phyloP scores from a whole-genome alignment of 257 asterid species.

The Solanum rostratum region DNA sequence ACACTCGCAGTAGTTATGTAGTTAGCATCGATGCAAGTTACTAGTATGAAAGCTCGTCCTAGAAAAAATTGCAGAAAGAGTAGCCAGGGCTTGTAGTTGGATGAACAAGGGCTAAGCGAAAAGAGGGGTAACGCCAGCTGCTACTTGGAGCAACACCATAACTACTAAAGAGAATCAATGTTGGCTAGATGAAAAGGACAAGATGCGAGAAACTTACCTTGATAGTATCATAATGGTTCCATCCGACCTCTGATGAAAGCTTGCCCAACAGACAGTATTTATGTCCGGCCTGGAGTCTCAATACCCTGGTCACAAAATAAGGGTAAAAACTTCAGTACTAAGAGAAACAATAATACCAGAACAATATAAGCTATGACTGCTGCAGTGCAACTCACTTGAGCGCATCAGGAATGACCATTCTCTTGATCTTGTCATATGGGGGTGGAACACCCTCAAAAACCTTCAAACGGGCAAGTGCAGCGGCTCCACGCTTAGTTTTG shows the following conservation, averaged over 20 bases:
- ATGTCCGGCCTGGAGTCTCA: neutral
- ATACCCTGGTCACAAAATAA: neutral
- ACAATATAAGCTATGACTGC: neutral
- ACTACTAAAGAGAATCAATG: neutral
- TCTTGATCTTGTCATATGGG: constrained; percentile 47
- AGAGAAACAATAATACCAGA: neutral
- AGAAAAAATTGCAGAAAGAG: neutral
- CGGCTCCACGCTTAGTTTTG: constrained; percentile 53
- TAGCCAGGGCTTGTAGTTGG: neutral
- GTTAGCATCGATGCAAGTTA: neutral
- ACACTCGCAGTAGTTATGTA: neutral
- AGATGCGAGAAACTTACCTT: neutral
- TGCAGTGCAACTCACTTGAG: constrained; percentile 27
- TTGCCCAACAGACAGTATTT: neutral
- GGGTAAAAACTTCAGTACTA: neutral
- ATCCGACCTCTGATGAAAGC: constrained; percentile 3
- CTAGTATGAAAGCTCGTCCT: neutral
- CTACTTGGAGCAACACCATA: neutral
- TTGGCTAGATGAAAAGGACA: neutral
- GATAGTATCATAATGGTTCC: neutral
- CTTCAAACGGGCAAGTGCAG: constrained; percentile 56
- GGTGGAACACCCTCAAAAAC: constrained; percentile 48
- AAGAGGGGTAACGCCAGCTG: neutral
- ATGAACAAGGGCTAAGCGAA: neutral
- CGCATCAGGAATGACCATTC: constrained; percentile 57